Percentiles rank a stretch among this genome's conserved stretches.
phyloP scores from a whole-genome alignment of 768 basidiomycete species.

The Rhizopogon rudus region DNA sequence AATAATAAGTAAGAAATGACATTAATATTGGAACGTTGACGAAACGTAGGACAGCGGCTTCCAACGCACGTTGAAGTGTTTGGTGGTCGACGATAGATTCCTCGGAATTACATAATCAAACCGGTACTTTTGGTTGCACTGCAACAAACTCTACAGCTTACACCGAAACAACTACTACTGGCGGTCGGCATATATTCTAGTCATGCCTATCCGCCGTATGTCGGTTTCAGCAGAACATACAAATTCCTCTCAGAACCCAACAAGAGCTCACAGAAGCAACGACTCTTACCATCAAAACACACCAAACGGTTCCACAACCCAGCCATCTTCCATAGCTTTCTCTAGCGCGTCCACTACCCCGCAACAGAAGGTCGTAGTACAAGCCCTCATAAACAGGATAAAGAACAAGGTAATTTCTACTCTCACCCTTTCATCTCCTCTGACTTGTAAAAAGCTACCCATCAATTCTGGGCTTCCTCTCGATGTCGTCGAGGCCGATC shows the following conservation, averaged over 20 bases:
- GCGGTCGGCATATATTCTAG: slow-evolving; percentile 19
- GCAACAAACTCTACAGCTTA: background rate
- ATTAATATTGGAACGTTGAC: no score
- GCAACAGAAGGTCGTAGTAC: slow-evolving; percentile 73
- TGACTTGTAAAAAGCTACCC: slow-evolving; percentile 54
- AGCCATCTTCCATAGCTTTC: slow-evolving; percentile 33
- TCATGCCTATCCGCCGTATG: slow-evolving; percentile 53
- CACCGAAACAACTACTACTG: slow-evolving; percentile 5
- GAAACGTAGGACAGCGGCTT: no score
- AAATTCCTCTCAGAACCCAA: slow-evolving; percentile 28
- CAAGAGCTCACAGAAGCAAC: slow-evolving; percentile 55
- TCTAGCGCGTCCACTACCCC: slow-evolving; percentile 42
- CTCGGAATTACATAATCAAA: background rate
- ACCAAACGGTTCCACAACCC: slow-evolving; percentile 23
- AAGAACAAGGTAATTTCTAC: slow-evolving; percentile 62
- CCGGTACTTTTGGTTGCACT: background rate
- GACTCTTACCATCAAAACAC: slow-evolving; percentile 49
- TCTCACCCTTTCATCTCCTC: background rate
- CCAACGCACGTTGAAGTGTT: no score
- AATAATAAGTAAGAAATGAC: no score
- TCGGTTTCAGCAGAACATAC: slow-evolving; percentile 52
- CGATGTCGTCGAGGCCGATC: slow-evolving; percentile 70
- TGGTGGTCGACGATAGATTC: background rate
- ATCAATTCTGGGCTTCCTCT: slow-evolving; percentile 75
- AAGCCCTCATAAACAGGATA: slow-evolving; percentile 70